Evolutionary conservation across 768 basidiomycete species (phyloP), one percentile per base, ranked within the genome.

Genomic region (Pisolithus orientalis): DNA sequence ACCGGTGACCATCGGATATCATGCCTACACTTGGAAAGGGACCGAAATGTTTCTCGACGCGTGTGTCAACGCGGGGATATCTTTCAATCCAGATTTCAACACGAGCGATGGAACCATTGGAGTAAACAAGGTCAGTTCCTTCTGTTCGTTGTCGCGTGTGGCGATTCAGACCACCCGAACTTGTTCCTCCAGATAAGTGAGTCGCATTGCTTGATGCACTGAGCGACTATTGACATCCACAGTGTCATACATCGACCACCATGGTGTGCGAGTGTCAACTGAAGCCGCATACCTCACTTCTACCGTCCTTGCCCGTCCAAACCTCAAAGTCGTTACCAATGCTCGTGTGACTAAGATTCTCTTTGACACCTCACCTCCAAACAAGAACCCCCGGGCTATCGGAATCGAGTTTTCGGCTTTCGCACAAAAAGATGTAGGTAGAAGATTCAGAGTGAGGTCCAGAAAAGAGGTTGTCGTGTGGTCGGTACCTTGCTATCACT

Each of bases 231-330:
- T 55, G 34, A 39, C 40, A 52, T 9, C 51, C 2, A 1, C 54
- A 87, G 87, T 87, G 82, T 85, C 84, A 0, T 88, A 84, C 56
- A 73, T 88, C 48, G 73, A 81, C 59, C 53, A 70, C 31, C 72
- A 71, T 10, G 73, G 74, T 32, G 67, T 70, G 51, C 78, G 87
- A 0, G 82, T 83, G 6, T 82, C 85, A 1, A 74, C 82, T 1
- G 84, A 87, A 59, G 68, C 75, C 1, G 84, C 83, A 0, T 89
- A 88, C 60, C 75, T 89, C 32, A 87, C 84, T 0, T 66, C 75
- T 1, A 72, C 81, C 0, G 85, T 87, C 4, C 74, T 88, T 5
- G 71, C 74, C 4, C 74, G 87, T 34, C 79, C 79, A 6, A 89
- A 89, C 56, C 72, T 90, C 25, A 83, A 72, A 27, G 78, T 90